These are phyloP conservation scores for Euphorbia corollata DNA, from an alignment of 441 rosid species.

Conservation along the genomic window DNA sequence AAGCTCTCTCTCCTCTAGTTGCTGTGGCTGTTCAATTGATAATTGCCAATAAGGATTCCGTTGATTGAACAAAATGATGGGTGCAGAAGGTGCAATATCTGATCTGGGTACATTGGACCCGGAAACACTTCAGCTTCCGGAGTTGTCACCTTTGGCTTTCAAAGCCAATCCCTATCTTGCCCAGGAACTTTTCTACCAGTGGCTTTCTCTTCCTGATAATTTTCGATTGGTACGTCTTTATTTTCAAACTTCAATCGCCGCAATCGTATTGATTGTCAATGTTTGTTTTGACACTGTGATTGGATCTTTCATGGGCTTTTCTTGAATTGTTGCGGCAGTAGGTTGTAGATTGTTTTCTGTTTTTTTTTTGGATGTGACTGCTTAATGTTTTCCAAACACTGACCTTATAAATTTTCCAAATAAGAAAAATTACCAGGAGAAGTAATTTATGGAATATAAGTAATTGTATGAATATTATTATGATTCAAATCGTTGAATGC, in stretches of 20 bases:
- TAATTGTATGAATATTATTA: not conserved
- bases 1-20: not conserved
- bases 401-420: not conserved
- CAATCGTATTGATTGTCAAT: not conserved
- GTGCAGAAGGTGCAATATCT: constrained; percentile 29
- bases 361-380: not conserved
- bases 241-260: not conserved
- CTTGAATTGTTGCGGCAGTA: not conserved
- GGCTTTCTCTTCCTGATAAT: constrained; percentile 83
- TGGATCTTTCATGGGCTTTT: not conserved
- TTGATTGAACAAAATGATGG: constrained; percentile 25
- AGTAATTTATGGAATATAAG: not conserved
- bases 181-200: constrained; percentile 57
- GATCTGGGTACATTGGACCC: constrained; percentile 43
- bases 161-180: constrained; percentile 45
- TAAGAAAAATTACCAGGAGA: not conserved
- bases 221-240: constrained; percentile 42
- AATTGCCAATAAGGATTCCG: not conserved
- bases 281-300: not conserved
- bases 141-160: constrained; percentile 47
- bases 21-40: not conserved
- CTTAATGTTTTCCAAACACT: not conserved
- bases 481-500: not conserved
- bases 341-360: not conserved
- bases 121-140: constrained; percentile 61